Conservation (phyloP, 495 filamentous ascomycete genomes). For the Aspergillus egyptiacus region DNA sequence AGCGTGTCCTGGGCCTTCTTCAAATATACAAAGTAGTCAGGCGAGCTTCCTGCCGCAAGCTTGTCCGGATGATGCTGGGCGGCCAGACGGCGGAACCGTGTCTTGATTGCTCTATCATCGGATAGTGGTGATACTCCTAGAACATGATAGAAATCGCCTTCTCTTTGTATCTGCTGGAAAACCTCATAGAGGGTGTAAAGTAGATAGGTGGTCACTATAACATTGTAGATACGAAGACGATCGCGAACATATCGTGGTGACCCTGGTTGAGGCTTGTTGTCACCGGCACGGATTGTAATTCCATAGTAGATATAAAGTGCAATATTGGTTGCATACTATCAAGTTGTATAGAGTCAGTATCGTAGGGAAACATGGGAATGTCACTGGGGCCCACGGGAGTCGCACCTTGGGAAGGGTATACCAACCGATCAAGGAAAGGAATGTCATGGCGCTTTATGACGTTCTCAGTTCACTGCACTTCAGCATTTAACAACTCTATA, state of each 20-base stretch:
- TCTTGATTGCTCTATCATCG: conserved; percentile 71
- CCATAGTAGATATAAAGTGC: conserved; percentile 79
- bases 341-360: conserved; percentile 2
- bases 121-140: conserved; percentile 62
- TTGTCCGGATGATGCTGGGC: conserved; percentile 90
- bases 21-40: conserved; percentile 71
- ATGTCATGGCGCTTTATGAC: conserved; percentile 26
- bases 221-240: conserved; percentile 73
- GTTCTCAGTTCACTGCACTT: background rate
- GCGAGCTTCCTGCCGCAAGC: conserved; percentile 35
- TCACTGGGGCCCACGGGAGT: background rate
- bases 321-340: conserved; percentile 70
- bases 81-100: conserved; percentile 79
- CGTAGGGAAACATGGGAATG: background rate
- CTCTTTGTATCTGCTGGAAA: conserved; percentile 67
- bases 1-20: conserved; percentile 81
- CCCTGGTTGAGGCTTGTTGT: conserved; percentile 70
- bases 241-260: conserved; percentile 62
- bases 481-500: background rate
- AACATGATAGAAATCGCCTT: conserved; percentile 69
- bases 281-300: conserved; percentile 85
- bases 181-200: conserved; percentile 92
- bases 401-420: conserved; percentile 67
- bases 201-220: conserved; percentile 76
- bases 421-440: conserved; percentile 80